phyloP scores from a whole-genome alignment of 441 rosid species.

The Biscutella laevigata region DNA sequence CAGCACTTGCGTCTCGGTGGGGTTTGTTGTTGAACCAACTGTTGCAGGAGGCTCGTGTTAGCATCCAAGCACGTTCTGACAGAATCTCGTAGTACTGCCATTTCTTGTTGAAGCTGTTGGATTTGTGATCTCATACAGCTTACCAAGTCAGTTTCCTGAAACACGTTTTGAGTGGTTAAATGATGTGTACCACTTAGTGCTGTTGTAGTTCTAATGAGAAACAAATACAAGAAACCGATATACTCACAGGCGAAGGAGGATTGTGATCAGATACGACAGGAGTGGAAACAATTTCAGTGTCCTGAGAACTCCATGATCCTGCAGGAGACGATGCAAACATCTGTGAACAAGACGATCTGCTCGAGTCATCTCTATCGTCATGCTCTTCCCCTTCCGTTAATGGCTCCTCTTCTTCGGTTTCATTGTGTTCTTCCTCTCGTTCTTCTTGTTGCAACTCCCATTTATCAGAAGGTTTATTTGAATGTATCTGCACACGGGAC shows the following conservation, averaged over 20 bases:
- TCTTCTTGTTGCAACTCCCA: constrained; percentile 16
- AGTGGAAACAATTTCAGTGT: constrained; percentile 31
- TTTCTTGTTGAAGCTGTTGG: constrained; percentile 62
- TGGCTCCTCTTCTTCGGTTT: constrained; percentile 14
- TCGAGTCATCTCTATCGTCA: constrained; percentile 17
- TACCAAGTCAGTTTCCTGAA: constrained; percentile 60
- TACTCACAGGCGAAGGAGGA: constrained; percentile 28
- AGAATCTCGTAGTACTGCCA: constrained; percentile 48
- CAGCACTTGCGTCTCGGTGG: constrained; percentile 24
- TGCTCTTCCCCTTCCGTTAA: constrained; percentile 9
- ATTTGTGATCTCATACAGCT: constrained; percentile 52
- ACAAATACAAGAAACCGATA: constrained; percentile 28
- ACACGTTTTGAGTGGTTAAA: background rate
- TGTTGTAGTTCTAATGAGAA: too few species aligned
- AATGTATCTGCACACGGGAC: constrained; percentile 37
- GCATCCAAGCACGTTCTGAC: constrained; percentile 46
- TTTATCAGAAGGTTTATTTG: constrained; percentile 9
- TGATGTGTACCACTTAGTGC: background rate
- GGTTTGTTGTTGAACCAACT: constrained; percentile 32
- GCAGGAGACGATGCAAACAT: constrained; percentile 34
- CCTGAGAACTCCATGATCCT: constrained; percentile 52
- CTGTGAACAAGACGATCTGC: constrained; percentile 26
- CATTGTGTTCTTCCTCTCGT: constrained; percentile 21
- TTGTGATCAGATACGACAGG: constrained; percentile 21
- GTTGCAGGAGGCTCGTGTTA: constrained; percentile 36